These are phyloP conservation scores for Crepidotus variabilis DNA, from an alignment of 768 basidiomycete genomes.

Conservation along the genomic window DNA sequence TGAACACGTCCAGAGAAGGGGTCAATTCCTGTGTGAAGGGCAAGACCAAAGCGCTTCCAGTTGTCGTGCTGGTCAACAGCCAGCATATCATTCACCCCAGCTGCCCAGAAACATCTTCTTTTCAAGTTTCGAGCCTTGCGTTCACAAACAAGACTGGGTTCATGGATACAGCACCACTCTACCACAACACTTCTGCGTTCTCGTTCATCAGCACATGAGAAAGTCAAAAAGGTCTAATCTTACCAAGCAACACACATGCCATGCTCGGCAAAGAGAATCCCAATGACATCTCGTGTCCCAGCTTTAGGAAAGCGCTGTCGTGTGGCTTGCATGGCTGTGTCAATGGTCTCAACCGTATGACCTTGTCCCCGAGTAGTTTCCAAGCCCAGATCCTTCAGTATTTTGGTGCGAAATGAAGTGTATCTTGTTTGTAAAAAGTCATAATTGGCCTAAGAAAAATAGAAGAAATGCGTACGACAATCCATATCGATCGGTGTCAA, in stretches of 20 bases:
- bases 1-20: constrained; percentile 25
- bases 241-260: neutral
- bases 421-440: neutral
- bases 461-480: neutral
- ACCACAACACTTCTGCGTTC: neutral
- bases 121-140: constrained; percentile 19
- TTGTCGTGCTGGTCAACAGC: constrained; percentile 45
- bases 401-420: neutral
- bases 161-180: neutral
- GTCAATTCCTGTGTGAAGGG: constrained; percentile 30
- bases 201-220: no score
- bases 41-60: constrained; percentile 34
- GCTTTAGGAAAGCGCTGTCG: neutral
- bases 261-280: neutral
- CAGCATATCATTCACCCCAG: constrained; percentile 37
- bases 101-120: constrained; percentile 29
- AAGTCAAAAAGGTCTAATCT: neutral
- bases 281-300: neutral
- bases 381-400: neutral
- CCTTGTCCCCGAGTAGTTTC: neutral
- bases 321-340: neutral
- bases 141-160: constrained; percentile 14
- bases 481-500: neutral
- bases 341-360: neutral
- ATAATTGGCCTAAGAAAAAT: neutral